Conservation (phyloP, 2,329 filamentous ascomycete species). For the Elsinoe fawcettii region DNA sequence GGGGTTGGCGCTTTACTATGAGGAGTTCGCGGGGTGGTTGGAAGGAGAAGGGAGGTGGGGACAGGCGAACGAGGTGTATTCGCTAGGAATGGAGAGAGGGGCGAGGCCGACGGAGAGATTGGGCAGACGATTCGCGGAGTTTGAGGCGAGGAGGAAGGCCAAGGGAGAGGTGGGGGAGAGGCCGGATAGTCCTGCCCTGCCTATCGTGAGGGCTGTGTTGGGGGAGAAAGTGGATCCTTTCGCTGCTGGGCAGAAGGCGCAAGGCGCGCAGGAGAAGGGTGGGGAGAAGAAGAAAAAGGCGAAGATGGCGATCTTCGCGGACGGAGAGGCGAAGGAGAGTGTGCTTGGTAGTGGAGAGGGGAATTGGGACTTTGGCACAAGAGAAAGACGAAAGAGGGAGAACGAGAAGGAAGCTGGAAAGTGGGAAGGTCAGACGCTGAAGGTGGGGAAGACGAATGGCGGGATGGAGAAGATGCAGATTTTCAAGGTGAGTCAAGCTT, state of each 20-base stretch:
- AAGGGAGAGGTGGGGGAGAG: conserved; percentile 50
- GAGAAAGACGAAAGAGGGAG: conserved; percentile 88
- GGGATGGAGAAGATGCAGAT: conserved; percentile 75
- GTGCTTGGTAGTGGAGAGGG: conserved; percentile 31
- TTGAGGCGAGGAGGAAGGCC: conserved; percentile 65
- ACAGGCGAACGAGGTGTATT: conserved; percentile 91
- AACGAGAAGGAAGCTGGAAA: conserved; percentile 79
- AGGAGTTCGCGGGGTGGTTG: conserved; percentile 91
- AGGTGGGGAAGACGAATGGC: conserved; percentile 74
- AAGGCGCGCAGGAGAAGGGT: conserved; percentile 47
- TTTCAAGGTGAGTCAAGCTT: conserved; percentile 71
- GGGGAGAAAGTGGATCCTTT: conserved; percentile 84
- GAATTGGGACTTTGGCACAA: conserved; percentile 88
- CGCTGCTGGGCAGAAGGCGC: conserved; percentile 53
- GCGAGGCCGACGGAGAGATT: conserved; percentile 75
- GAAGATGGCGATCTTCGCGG: conserved; percentile 89
- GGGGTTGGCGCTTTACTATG: conserved; percentile 82
- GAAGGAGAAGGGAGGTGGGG: conserved; percentile 75
- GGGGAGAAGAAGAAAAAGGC: conserved; percentile 57
- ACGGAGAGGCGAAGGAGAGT: conserved; percentile 44
- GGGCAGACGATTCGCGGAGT: conserved; percentile 84
- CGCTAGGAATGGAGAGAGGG: conserved; percentile 78
- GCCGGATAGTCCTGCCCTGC: conserved; percentile 80
- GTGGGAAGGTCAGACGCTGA: conserved; percentile 86
- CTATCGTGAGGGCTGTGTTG: conserved; percentile 71